These are phyloP conservation scores for Quercus ilex DNA, from an alignment of 306 rosid species.

Conservation along the genomic window DNA sequence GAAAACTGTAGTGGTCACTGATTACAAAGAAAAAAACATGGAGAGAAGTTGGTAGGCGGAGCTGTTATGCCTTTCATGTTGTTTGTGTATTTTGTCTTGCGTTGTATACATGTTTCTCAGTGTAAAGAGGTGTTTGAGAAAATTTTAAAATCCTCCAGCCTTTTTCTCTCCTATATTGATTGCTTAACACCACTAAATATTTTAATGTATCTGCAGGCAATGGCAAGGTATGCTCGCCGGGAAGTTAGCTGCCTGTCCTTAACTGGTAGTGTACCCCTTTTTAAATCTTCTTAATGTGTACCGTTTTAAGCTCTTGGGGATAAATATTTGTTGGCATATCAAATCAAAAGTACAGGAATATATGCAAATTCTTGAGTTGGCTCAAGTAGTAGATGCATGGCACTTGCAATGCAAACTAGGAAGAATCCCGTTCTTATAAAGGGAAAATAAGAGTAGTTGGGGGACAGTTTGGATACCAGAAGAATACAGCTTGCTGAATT, in stretches of 20 bases:
- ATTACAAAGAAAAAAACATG: background rate
- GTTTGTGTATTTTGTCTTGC: background rate
- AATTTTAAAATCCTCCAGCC: background rate
- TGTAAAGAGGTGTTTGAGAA: background rate
- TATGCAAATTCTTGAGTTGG: background rate
- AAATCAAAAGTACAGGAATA: background rate
- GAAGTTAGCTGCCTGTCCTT: constrained; percentile 81
- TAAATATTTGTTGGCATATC: background rate
- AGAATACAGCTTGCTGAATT: background rate
- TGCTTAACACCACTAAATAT: constrained; percentile 10
- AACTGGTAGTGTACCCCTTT: constrained; percentile 52
- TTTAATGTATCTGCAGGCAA: constrained; percentile 49
- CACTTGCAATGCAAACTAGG: background rate
- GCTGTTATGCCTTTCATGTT: constrained; percentile 5
- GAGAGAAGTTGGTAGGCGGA: background rate
- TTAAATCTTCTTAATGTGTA: background rate
- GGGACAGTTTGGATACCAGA: background rate
- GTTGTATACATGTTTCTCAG: background rate
- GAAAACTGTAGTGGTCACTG: constrained; percentile 3
- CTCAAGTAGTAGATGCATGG: background rate
- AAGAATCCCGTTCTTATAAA: background rate
- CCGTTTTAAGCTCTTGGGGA: background rate
- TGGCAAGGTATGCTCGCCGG: constrained; percentile 80
- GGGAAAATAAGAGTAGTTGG: background rate
- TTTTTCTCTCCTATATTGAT: constrained; percentile 4